phyloP scores from a whole-genome alignment of 176 grass and related monocot genomes.

The Puccinellia tenuiflora region DNA sequence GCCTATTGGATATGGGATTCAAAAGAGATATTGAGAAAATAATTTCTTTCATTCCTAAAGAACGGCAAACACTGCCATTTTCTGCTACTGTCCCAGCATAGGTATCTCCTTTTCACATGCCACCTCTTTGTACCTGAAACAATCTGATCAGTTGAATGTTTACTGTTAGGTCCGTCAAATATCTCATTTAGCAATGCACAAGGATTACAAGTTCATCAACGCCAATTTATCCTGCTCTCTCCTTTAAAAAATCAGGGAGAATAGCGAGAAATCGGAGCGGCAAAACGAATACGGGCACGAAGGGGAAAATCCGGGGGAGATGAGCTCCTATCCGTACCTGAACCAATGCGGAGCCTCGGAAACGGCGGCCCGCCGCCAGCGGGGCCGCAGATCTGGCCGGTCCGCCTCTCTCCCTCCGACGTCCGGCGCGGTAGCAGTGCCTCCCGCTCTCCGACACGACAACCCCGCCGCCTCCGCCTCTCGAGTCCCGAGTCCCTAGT shows the following conservation, averaged over 20 bases:
- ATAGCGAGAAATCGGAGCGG: too few relatives aligned
- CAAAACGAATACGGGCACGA: too few relatives aligned
- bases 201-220: slow-evolving; percentile 69
- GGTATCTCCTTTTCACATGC: slow-evolving; percentile 45
- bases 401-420: not conserved
- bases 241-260: too few relatives aligned
- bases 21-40: slow-evolving; percentile 93
- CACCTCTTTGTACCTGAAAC: slow-evolving; percentile 15
- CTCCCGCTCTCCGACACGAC: not conserved
- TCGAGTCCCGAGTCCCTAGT: not conserved
- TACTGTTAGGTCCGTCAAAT: slow-evolving; percentile 67
- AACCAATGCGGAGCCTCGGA: slow-evolving; percentile 22
- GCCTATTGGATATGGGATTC: slow-evolving; percentile 95
- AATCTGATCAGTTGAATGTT: slow-evolving; percentile 21
- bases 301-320: too few relatives aligned
- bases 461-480: not conserved
- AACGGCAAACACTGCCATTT: slow-evolving; percentile 86
- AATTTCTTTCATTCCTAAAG: slow-evolving; percentile 74
- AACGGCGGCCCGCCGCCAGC: slow-evolving; percentile 17
- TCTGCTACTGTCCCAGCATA: slow-evolving; percentile 90
- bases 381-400: slow-evolving; percentile 32
- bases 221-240: too few relatives aligned
- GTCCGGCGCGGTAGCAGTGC: not conserved
- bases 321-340: too few relatives aligned
- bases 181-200: slow-evolving; percentile 82